A percentile compares a stretch with the other conserved stretches of the same genome.
These are phyloP conservation scores for Rhizopus delemar DNA, from an alignment of 371 early-diverging fungal species.

Conservation along the genomic window DNA sequence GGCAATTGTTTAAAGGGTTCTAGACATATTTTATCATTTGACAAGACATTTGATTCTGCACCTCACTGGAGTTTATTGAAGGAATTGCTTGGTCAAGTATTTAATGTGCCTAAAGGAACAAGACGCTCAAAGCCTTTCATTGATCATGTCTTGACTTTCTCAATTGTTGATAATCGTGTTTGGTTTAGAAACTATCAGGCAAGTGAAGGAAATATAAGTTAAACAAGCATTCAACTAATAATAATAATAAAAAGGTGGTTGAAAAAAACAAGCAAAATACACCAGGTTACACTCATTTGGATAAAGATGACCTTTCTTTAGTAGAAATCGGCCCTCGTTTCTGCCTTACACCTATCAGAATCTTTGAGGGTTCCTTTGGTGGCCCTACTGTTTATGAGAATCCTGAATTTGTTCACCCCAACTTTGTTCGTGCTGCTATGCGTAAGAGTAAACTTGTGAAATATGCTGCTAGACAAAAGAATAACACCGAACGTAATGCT, in stretches of 20 bases:
- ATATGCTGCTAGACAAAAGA: constrained; percentile 53
- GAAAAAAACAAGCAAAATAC: constrained; percentile 59
- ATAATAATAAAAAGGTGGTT: constrained; percentile 37
- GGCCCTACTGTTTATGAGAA: constrained; percentile 92
- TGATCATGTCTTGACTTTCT: constrained; percentile 92
- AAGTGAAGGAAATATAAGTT: neutral
- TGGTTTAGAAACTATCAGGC: constrained; percentile 98
- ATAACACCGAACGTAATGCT: constrained; percentile 47
- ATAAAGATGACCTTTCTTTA: constrained; percentile 75
- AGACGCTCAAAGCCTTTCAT: constrained; percentile 94
- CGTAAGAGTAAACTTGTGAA: constrained; percentile 59
- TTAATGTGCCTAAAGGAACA: constrained; percentile 86
- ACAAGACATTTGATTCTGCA: constrained; percentile 82
- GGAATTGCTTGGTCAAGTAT: constrained; percentile 87
- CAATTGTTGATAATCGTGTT: constrained; percentile 85
- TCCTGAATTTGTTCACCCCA: constrained; percentile 83
- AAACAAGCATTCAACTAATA: constrained; percentile 7
- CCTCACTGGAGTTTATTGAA: constrained; percentile 86
- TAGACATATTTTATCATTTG: constrained; percentile 92
- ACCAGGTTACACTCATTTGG: constrained; percentile 50
- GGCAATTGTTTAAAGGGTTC: constrained; percentile 98
- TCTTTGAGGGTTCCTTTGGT: constrained; percentile 94
- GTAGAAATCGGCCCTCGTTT: constrained; percentile 98
- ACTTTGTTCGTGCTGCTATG: constrained; percentile 54
- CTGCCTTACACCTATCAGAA: constrained; percentile 86